Evolutionary conservation across 352 stramenopile species (phyloP).

Genomic region (Aphanomyces cochlioides): DNA sequence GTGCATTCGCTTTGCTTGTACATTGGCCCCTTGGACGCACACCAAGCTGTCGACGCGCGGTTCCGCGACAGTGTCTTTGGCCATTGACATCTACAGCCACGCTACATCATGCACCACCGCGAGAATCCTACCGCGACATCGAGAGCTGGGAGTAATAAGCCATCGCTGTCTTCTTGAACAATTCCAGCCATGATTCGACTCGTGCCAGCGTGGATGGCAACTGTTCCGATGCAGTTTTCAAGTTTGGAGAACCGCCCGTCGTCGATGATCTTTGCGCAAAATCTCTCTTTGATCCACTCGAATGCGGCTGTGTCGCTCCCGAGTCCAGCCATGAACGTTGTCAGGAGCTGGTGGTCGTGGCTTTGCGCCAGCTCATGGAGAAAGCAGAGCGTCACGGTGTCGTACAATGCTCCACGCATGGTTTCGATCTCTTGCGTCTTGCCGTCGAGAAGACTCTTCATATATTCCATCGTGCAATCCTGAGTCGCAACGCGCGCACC

Average conservation of each 20-base stretch:
- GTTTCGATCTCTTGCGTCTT: slow-evolving; percentile 10
- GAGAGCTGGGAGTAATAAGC: neutral
- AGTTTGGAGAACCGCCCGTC: slow-evolving; percentile 17
- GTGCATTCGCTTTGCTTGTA: neutral
- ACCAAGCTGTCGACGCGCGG: neutral
- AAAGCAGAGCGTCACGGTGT: slow-evolving; percentile 27
- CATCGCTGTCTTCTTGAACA: slow-evolving; percentile 2
- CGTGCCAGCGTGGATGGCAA: neutral
- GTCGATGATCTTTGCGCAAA: slow-evolving; percentile 20
- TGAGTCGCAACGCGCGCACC: slow-evolving; percentile 1
- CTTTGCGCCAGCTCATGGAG: slow-evolving; percentile 23
- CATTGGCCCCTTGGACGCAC: slow-evolving; percentile 8
- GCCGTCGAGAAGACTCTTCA: neutral
- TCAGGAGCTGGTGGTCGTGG: neutral
- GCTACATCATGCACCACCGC: neutral
- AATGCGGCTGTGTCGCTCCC: slow-evolving; percentile 7
- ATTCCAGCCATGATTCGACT: slow-evolving; percentile 8
- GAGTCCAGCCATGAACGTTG: slow-evolving; percentile 2
- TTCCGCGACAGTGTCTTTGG: no score
- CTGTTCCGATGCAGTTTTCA: slow-evolving; percentile 6
- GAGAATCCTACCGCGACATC: slow-evolving; percentile 1
- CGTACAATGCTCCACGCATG: slow-evolving; percentile 13
- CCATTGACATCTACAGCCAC: neutral
- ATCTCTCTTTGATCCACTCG: slow-evolving; percentile 7
- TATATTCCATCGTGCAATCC: neutral